Percentiles rank a stretch among this genome's conserved stretches.
These are phyloP conservation scores for Boletus subcaerulescens DNA, from an alignment of 768 basidiomycete species.

Conservation along the genomic window DNA sequence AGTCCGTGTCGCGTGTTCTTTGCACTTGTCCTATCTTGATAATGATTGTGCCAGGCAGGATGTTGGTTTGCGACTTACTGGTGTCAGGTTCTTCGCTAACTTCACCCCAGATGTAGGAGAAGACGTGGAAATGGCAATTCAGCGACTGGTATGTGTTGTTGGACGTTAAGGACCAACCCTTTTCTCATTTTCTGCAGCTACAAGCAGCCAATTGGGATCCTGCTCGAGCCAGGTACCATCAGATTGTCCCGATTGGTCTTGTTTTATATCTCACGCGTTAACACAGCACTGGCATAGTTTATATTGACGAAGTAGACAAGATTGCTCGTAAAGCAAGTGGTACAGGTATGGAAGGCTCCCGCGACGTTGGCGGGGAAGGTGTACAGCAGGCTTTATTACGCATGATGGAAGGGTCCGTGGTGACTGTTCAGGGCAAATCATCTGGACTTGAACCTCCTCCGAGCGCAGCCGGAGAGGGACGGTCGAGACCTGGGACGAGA, in stretches of 20 bases:
- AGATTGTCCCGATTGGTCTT: neutral
- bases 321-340: conserved; percentile 61
- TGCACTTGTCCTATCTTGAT: conserved; percentile 2
- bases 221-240: conserved; percentile 66
- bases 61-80: conserved; percentile 45
- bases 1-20: conserved; percentile 37
- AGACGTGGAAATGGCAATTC: conserved; percentile 90
- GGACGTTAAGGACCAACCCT: neutral
- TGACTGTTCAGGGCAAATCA: conserved; percentile 78
- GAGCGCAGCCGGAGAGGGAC: conserved; percentile 42
- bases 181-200: conserved; percentile 43
- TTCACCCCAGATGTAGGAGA: conserved; percentile 79
- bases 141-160: conserved; percentile 59
- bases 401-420: conserved; percentile 90
- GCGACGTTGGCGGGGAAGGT: conserved; percentile 94
- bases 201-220: conserved; percentile 93
- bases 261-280: conserved; percentile 4
- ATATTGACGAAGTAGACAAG: conserved; percentile 97
- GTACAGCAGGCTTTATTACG: conserved; percentile 91
- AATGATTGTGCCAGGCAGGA: conserved; percentile 50
- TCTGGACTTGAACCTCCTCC: conserved; percentile 45
- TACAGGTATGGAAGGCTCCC: conserved; percentile 62
- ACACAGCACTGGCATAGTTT: conserved; percentile 84
- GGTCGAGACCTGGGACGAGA: conserved; percentile 50
- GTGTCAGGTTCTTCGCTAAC: conserved; percentile 2